These are phyloP conservation scores for Ophiostoma populinum DNA, from an alignment of 2,329 filamentous ascomycete species.

Conservation along the genomic window DNA sequence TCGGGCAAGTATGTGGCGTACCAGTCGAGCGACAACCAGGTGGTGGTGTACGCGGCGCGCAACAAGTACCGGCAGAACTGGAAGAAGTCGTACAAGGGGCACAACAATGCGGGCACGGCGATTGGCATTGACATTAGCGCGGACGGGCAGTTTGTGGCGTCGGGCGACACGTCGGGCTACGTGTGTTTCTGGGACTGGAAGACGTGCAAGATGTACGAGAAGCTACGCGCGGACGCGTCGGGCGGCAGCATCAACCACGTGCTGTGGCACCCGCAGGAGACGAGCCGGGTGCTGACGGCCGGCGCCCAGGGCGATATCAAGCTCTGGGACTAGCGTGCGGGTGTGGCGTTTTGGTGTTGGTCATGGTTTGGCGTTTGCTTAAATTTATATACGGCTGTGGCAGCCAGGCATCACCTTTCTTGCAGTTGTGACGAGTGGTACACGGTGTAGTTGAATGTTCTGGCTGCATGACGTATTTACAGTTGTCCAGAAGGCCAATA, in stretches of 20 bases:
- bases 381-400: no score
- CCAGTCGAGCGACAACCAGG: conserved; percentile 88
- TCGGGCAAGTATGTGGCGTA: conserved; percentile 88
- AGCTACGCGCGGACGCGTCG: conserved; percentile 71
- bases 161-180: conserved; percentile 74
- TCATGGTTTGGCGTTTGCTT: background rate
- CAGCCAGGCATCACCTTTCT: no score
- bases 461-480: no score
- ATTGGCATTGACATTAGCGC: conserved; percentile 79
- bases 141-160: conserved; percentile 80
- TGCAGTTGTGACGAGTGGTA: no score
- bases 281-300: conserved; percentile 79
- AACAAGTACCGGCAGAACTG: conserved; percentile 96
- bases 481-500: no score
- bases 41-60: conserved; percentile 83
- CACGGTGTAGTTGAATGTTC: no score
- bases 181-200: conserved; percentile 99
- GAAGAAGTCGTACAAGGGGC: conserved; percentile 90
- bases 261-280: conserved; percentile 96
- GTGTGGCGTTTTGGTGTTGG: no score
- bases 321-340: conserved; percentile 71
- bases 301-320: conserved; percentile 77
- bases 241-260: conserved; percentile 71
- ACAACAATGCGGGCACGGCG: conserved; percentile 88
- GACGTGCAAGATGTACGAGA: conserved; percentile 97